These are phyloP conservation scores for Simmondsia chinensis DNA, from an alignment of 148 eudicot species.

Conservation along the genomic window DNA sequence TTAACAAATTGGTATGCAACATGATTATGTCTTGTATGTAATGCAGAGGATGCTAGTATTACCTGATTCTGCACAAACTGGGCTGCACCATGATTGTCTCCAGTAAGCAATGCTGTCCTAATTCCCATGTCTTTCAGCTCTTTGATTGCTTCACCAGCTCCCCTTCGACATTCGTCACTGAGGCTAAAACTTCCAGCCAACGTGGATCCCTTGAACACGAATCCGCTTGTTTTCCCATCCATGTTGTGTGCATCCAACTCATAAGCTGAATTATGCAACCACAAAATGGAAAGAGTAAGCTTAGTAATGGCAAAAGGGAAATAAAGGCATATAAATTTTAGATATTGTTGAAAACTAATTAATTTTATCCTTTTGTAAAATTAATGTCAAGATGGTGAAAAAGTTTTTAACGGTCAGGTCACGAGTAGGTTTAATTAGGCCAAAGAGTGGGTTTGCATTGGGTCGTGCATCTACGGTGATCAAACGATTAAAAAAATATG, in stretches of 20 bases:
- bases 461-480: too few relatives aligned
- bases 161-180: conserved; percentile 28
- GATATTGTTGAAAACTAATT: too few relatives aligned
- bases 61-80: conserved; percentile 31
- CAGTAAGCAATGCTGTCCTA: conserved; percentile 33
- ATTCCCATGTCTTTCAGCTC: conserved; percentile 25
- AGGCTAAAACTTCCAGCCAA: conserved; percentile 22
- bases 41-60: neutral
- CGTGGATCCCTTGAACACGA: conserved; percentile 17
- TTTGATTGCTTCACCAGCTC: conserved; percentile 26
- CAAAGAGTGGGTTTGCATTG: too few relatives aligned
- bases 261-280: conserved; percentile 17
- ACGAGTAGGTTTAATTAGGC: too few relatives aligned
- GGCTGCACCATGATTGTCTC: conserved; percentile 27
- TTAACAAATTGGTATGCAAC: too few relatives aligned
- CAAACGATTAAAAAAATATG: too few relatives aligned
- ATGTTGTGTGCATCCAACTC: conserved; percentile 1
- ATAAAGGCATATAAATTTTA: too few relatives aligned
- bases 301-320: too few relatives aligned
- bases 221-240: conserved; percentile 24
- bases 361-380: neutral
- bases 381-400: neutral
- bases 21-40: too few relatives aligned
- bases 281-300: too few relatives aligned
- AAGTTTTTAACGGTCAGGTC: too few relatives aligned